Evolutionary conservation across 1,284 basidiomycete genomes (phyloP), one percentile per base, ranked within the genome.

Genomic region (Lignosus rhinocerotis): DNA sequence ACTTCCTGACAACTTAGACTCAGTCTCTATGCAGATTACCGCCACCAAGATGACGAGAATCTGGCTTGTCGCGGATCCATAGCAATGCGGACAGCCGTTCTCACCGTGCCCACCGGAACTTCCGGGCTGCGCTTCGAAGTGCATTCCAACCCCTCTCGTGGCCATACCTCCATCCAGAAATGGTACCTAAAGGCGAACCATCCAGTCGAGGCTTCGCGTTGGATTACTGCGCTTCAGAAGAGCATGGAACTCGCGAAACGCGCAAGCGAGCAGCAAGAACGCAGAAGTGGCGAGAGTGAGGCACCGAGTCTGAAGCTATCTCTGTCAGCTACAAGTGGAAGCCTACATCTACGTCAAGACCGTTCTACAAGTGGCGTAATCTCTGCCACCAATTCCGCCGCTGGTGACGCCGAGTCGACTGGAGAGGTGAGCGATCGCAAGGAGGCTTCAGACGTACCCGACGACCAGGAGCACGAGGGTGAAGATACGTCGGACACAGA

Each of bases 111-210:
- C 0, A 70, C 77, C 8, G 75, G 71, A 25, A 76, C 76, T 9
- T 90, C 90, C 61, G 86, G 86, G 59, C 77, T 87, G 19, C 87
- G 93, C 16, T 95, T 98, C 69, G 94, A 96, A 70, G 83, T 98
- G 10, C 86, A 89, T 62, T 92, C 88, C 3, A 74, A 76, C 6
- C 83, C 84, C 2, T 73, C 77, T 14, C 77, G 79, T 9, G 78
- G 80, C 0, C 75, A 78, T 53, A 63, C 77, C 9, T 74, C 75
- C 16, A 73, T 76, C 1, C 89, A 90, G 66, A 93, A 91, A 71
- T 93, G 95, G 85, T 97, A 92, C 70, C 82, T 98, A 71, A 93
- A 93, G 64, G 95, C 94, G 0, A 93, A 90, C 59, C 93, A 96
- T 62, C 90, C 91, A 0, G 91, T 92, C 3, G 94, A 97, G 72